Base-by-base conservation (phyloP, 495 filamentous ascomycete species). In the Baudoinia panamericana region DNA sequence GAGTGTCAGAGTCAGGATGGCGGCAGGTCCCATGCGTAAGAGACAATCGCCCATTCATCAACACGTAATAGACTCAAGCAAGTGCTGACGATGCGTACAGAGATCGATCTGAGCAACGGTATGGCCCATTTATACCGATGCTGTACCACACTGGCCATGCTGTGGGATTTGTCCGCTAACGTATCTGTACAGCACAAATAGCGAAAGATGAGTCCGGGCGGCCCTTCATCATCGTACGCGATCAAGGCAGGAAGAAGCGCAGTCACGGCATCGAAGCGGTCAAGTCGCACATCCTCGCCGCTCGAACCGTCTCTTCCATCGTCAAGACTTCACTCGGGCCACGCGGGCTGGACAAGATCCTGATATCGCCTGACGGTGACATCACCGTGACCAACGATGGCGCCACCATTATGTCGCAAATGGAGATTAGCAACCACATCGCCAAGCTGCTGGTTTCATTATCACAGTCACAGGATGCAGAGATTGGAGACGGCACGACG, bases 371-470 rank as follows among this genome's bases (percentile, higher is more conserved):
- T 22, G 90, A 99, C 61, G 90, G 90, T 57, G 90, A 96, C 63
- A 99, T 99, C 60, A 99, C 90, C 29, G 87, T 99, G 32, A 99
- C 90, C 43, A 99, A 99, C 59, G 90, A 99, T 69, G 90, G 90
- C 55, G 90, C 90, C 40, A 99, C 90, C 5, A 99, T 99, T 50
- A 67, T 99, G 44, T 73, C 78, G 48, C 90, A 95, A 76, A 99
- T 99, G 90, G 90, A 99, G 64, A 92, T 99, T 44, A 82, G 84
- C 45, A 96, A 99, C 71, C 87, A 96, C 60, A 84, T 99, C 30
- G 90, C 90, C 36, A 95, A 94, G 65, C 69, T 99, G 27, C 66
- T 99, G 28, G 90, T 99, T 20, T 87, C 95, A 57, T 75, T 99
- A n/a, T 96, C 90, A 36, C 95, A 93, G 63, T 95, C 88, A 13